Evolutionary conservation across 805 yeast genomes (phyloP).

Genomic region (Clavispora asparagi): DNA sequence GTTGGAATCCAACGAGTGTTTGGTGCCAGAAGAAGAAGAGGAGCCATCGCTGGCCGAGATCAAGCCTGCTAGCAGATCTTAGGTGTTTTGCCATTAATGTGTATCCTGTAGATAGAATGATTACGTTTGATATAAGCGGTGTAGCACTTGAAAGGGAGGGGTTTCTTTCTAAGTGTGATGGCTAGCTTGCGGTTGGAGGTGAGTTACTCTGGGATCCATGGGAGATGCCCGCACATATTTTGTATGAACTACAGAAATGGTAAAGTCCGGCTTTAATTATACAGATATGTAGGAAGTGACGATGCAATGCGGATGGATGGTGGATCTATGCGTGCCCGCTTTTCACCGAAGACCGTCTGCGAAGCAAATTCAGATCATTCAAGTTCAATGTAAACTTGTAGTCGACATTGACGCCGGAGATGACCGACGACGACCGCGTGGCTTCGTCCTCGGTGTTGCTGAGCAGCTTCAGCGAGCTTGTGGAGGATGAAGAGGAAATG

Average conservation of each 20-base stretch:
- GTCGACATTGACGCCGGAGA: constrained; percentile 36
- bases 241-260: no score
- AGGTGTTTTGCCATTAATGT: background rate
- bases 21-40: constrained; percentile 74
- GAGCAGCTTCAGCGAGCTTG: constrained; percentile 13
- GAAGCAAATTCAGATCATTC: constrained; percentile 59
- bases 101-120: background rate
- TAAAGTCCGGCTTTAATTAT: background rate
- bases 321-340: constrained; percentile 4
- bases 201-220: no score
- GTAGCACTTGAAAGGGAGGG: background rate
- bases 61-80: constrained; percentile 31
- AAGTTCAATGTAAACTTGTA: constrained; percentile 54
- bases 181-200: no score
- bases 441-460: constrained; percentile 23
- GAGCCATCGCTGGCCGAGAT: constrained; percentile 24
- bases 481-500: constrained; percentile 15
- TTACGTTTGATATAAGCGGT: background rate
- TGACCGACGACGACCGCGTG: constrained; percentile 35
- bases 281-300: no score
- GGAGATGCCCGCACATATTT: no score
- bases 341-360: constrained; percentile 38
- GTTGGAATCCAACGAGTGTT: constrained; percentile 70
- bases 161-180: no score
- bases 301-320: no score